Evolutionary conservation across 2,329 filamentous ascomycete species (phyloP).

Genomic region (Eutypella sp.): DNA sequence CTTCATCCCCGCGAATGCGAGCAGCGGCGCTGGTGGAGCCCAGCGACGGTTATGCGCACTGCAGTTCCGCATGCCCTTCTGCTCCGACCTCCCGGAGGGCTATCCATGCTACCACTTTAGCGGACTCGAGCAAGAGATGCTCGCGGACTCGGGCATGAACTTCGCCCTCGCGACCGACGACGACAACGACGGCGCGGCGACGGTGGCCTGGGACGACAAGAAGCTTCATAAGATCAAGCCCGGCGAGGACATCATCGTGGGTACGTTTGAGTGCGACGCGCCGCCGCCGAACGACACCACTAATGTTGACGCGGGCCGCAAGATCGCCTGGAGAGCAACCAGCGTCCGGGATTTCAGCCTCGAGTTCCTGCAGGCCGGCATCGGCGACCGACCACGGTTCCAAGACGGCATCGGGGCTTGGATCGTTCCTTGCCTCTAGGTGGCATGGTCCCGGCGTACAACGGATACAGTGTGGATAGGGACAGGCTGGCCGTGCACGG

Average conservation of each 20-base stretch:
- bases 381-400: slow-evolving; percentile 21
- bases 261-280: slow-evolving; percentile 23
- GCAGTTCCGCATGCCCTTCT: slow-evolving; percentile 28
- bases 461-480: not conserved
- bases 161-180: slow-evolving; percentile 17
- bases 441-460: not conserved
- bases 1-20: slow-evolving; percentile 8
- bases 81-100: slow-evolving; percentile 20
- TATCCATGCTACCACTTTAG: slow-evolving; percentile 29
- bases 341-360: slow-evolving; percentile 24
- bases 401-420: slow-evolving; percentile 25
- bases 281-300: slow-evolving; percentile 1
- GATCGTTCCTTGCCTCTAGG: slow-evolving; percentile 22
- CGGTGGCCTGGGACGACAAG: slow-evolving; percentile 20
- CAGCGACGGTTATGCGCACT: slow-evolving; percentile 21
- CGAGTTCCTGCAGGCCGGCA: slow-evolving; percentile 25
- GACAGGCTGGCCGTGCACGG: too few relatives aligned
- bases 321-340: slow-evolving; percentile 22
- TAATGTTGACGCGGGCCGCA: slow-evolving; percentile 14
- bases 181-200: too few relatives aligned
- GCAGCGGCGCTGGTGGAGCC: slow-evolving; percentile 3
- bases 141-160: slow-evolving; percentile 24
- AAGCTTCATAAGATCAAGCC: slow-evolving; percentile 25
- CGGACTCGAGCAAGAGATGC: slow-evolving; percentile 25
- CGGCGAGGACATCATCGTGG: slow-evolving; percentile 20